Conservation (phyloP, 2,329 filamentous ascomycete species). For the Neofusicoccum parvum region DNA sequence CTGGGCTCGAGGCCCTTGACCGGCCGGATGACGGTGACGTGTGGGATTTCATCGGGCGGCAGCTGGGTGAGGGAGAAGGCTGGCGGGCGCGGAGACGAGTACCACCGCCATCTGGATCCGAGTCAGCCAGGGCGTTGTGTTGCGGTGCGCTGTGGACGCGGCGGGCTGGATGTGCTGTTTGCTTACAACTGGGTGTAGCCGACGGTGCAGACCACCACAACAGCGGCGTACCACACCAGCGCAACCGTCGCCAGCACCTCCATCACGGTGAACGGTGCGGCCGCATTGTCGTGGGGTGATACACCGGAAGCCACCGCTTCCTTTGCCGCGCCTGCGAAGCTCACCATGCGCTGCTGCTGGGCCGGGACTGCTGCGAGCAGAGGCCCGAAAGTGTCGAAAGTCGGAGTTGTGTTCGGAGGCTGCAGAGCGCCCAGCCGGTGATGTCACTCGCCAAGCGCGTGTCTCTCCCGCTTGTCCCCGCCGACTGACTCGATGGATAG, state of each 20-base stretch:
- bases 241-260: conserved; percentile 49
- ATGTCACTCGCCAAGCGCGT: conserved; percentile 13
- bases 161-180: conserved; percentile 2
- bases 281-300: conserved; percentile 31
- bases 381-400: neutral
- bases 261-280: conserved; percentile 32
- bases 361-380: neutral
- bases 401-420: conserved; percentile 5
- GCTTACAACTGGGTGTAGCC: conserved; percentile 62
- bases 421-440: neutral
- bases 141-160: neutral
- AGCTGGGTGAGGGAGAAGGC: conserved; percentile 44
- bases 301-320: conserved; percentile 17
- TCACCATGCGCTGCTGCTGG: conserved; percentile 36
- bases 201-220: conserved; percentile 59
- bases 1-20: conserved; percentile 89
- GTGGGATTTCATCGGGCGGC: conserved; percentile 60
- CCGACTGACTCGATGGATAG: neutral
- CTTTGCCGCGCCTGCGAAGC: conserved; percentile 24
- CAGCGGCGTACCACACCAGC: conserved; percentile 59
- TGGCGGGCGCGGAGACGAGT: conserved; percentile 48
- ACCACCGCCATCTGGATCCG: conserved; percentile 55
- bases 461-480: neutral
- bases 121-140: conserved; percentile 9
- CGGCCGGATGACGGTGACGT: conserved; percentile 88